Conservation (phyloP, 805 yeast species). For the Hanseniaspora hatyaiensis region DNA sequence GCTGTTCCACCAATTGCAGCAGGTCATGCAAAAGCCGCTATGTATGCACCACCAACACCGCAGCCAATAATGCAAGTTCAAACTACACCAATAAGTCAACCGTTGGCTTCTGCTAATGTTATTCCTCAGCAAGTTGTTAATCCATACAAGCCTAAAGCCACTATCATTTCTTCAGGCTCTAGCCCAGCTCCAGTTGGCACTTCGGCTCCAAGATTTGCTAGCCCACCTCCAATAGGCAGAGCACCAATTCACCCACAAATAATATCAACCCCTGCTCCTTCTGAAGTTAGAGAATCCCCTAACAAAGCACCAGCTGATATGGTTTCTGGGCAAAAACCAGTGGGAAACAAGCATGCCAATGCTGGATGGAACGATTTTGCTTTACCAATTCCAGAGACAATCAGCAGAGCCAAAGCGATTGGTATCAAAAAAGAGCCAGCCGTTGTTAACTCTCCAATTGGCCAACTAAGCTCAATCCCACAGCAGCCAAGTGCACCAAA, state of each 20-base stretch:
- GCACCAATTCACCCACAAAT: constrained; percentile 10
- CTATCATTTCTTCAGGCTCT: constrained; percentile 19
- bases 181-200: constrained; percentile 24
- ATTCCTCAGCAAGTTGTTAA: constrained; percentile 1
- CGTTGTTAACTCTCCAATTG: constrained; percentile 4
- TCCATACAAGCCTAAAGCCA: constrained; percentile 14
- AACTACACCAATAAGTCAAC: not conserved
- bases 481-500: not conserved
- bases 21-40: constrained; percentile 15
- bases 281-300: constrained; percentile 30
- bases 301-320: constrained; percentile 28
- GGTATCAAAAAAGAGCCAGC: constrained; percentile 29
- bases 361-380: constrained; percentile 33
- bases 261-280: constrained; percentile 22
- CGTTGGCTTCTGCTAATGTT: not conserved
- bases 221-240: constrained; percentile 20
- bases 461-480: not conserved
- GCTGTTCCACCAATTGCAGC: constrained; percentile 2
- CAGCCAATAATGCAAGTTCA: not conserved
- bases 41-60: constrained; percentile 13
- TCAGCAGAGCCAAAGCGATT: constrained; percentile 29
- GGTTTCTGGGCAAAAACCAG: constrained; percentile 31
- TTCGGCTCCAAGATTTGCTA: constrained; percentile 19
- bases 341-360: constrained; percentile 29
- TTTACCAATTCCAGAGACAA: constrained; percentile 25